Evolutionary conservation across 2,329 filamentous ascomycete genomes (phyloP).

Genomic region (Knufia fluminis): DNA sequence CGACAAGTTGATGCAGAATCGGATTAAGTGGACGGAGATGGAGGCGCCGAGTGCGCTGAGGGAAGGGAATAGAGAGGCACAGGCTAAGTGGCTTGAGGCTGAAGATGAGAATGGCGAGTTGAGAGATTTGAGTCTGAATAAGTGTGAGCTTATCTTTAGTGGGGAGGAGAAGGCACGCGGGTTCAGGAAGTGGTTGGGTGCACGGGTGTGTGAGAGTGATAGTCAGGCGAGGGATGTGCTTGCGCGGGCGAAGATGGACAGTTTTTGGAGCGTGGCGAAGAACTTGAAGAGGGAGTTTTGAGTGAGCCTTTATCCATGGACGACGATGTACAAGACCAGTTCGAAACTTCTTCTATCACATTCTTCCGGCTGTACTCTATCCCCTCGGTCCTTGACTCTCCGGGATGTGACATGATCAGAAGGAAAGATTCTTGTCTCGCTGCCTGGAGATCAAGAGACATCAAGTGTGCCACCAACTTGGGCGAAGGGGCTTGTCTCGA

Average conservation of each 20-base stretch:
- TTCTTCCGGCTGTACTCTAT: no score
- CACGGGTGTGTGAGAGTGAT: constrained; percentile 84
- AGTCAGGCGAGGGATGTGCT: constrained; percentile 75
- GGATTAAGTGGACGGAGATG: constrained; percentile 93
- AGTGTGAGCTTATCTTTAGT: constrained; percentile 79
- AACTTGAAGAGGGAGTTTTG: constrained; percentile 35
- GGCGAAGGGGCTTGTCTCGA: no score
- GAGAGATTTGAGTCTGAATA: constrained; percentile 74
- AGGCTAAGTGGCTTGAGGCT: constrained; percentile 65
- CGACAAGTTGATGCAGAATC: constrained; percentile 86
- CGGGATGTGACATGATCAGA: no score
- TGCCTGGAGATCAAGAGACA: no score
- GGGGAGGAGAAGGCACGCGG: constrained; percentile 71
- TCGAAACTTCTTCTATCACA: no score
- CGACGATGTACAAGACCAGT: no score
- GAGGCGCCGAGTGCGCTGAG: constrained; percentile 50
- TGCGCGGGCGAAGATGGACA: constrained; percentile 78
- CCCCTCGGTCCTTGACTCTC: no score
- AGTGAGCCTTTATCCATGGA: no score
- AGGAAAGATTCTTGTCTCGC: no score
- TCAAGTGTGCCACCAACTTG: no score
- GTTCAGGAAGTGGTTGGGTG: constrained; percentile 78
- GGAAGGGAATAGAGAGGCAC: constrained; percentile 51
- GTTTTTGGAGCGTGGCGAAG: constrained; percentile 87
- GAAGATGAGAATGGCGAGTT: constrained; percentile 62